Conservation (phyloP, 2,329 filamentous ascomycete genomes). For the Lecanoromycetidae sp. region DNA sequence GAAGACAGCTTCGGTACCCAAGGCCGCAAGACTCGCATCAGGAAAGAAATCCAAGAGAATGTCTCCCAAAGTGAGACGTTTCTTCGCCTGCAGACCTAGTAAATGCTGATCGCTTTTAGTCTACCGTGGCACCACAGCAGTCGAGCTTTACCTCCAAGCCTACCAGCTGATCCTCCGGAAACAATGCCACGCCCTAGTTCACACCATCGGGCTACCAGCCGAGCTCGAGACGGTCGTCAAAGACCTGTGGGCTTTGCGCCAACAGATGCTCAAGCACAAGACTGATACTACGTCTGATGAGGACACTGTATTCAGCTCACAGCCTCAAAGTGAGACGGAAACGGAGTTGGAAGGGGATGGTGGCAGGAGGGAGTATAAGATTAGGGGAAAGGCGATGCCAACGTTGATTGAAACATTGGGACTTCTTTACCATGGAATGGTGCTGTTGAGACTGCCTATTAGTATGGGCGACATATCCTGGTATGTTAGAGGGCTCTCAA, state of each 20-base stretch:
- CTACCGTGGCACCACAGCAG: conserved; percentile 53
- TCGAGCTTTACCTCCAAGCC: conserved; percentile 68
- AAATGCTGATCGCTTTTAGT: conserved; percentile 39
- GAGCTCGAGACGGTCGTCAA: conserved; percentile 63
- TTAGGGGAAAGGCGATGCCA: conserved; percentile 39
- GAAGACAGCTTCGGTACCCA: conserved; percentile 56
- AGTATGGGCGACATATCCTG: conserved; percentile 57
- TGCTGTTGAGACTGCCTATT: conserved; percentile 66
- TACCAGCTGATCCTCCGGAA: conserved; percentile 75
- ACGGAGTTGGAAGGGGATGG: conserved; percentile 24
- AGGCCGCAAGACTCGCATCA: conserved; percentile 44
- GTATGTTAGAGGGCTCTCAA: conserved; percentile 21
- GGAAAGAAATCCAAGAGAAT: conserved; percentile 46
- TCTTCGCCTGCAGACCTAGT: conserved; percentile 14
- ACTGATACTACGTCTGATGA: conserved; percentile 30
- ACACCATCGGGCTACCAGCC: conserved; percentile 50
- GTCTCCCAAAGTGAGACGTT: conserved; percentile 33
- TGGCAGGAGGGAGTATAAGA: conserved; percentile 18
- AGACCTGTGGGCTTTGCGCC: conserved; percentile 73
- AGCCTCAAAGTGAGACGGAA: conserved; percentile 37
- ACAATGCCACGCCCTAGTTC: conserved; percentile 64
- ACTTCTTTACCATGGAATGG: conserved; percentile 65
- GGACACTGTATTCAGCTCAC: conserved; percentile 47
- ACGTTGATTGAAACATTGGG: conserved; percentile 61
- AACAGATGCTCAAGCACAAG: conserved; percentile 43